These are phyloP conservation scores for Hymenoscyphus linearis DNA, from an alignment of 2,329 filamentous ascomycete species.

Conservation along the genomic window DNA sequence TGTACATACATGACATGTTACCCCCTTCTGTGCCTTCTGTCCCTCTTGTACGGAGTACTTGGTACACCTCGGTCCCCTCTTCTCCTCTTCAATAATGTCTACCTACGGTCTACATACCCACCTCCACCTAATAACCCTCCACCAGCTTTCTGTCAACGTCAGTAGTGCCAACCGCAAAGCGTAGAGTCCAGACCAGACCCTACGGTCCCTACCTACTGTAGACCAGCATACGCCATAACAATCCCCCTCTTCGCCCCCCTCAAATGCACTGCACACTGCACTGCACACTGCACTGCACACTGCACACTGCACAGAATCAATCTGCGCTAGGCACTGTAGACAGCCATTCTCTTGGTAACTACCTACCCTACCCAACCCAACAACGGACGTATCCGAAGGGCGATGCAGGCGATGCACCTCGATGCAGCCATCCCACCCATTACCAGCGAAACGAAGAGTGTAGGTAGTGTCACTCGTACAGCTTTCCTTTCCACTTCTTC, in stretches of 20 bases:
- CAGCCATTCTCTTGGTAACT: not conserved
- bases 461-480: not conserved
- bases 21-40: not conserved
- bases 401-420: too few relatives aligned
- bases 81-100: too few relatives aligned
- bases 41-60: not conserved
- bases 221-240: too few relatives aligned
- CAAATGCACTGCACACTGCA: not conserved
- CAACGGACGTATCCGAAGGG: constrained; percentile 5
- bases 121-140: not conserved
- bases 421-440: constrained; percentile 1
- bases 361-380: too few relatives aligned
- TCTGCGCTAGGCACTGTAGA: not conserved
- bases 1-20: not conserved
- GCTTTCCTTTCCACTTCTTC: too few relatives aligned
- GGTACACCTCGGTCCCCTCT: not conserved
- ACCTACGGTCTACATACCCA: too few relatives aligned
- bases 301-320: not conserved
- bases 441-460: not conserved
- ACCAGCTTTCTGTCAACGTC: not conserved
- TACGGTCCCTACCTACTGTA: too few relatives aligned
- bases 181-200: not conserved
- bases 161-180: not conserved
- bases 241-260: too few relatives aligned
- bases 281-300: not conserved